Evolutionary conservation across 495 filamentous ascomycete species (phyloP).

Genomic region (Daldinia childiae): DNA sequence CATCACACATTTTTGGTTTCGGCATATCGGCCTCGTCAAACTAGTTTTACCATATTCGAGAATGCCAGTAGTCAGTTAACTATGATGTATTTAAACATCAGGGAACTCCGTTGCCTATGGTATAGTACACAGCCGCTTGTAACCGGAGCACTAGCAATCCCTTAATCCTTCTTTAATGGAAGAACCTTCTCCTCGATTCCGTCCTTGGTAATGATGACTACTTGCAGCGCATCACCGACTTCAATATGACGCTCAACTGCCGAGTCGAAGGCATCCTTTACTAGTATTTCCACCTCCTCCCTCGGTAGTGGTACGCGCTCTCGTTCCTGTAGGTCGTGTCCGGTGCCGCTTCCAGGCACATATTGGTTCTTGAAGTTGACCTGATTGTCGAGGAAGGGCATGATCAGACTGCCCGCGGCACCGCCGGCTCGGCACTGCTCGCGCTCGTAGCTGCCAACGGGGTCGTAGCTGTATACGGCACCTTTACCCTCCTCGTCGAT

Average conservation of each 20-base stretch:
- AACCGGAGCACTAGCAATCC: slow-evolving; percentile 16
- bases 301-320: slow-evolving; percentile 71
- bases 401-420: slow-evolving; percentile 95
- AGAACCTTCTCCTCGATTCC: slow-evolving; percentile 87
- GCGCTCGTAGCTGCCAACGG: slow-evolving; percentile 94
- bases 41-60: background rate
- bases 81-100: slow-evolving; percentile 35
- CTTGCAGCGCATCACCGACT: slow-evolving; percentile 95
- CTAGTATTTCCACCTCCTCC: slow-evolving; percentile 80
- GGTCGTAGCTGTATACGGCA: slow-evolving; percentile 96
- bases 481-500: slow-evolving; percentile 95
- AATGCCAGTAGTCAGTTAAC: slow-evolving; percentile 16
- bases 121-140: slow-evolving; percentile 38
- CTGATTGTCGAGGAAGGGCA: slow-evolving; percentile 99
- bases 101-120: slow-evolving; percentile 35
- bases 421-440: slow-evolving; percentile 96
- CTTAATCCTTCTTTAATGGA: slow-evolving; percentile 90
- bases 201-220: slow-evolving; percentile 87
- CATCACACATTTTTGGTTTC: background rate
- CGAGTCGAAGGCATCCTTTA: slow-evolving; percentile 96
- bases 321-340: slow-evolving; percentile 78
- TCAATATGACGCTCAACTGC: slow-evolving; percentile 99
- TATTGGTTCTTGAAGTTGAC: slow-evolving; percentile 99
- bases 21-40: background rate
- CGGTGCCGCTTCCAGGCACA: slow-evolving; percentile 84